Percentiles rank a stretch among this genome's conserved stretches.
Conservation (phyloP, 257 asterid genomes). For the Salvia miltiorrhiza region DNA sequence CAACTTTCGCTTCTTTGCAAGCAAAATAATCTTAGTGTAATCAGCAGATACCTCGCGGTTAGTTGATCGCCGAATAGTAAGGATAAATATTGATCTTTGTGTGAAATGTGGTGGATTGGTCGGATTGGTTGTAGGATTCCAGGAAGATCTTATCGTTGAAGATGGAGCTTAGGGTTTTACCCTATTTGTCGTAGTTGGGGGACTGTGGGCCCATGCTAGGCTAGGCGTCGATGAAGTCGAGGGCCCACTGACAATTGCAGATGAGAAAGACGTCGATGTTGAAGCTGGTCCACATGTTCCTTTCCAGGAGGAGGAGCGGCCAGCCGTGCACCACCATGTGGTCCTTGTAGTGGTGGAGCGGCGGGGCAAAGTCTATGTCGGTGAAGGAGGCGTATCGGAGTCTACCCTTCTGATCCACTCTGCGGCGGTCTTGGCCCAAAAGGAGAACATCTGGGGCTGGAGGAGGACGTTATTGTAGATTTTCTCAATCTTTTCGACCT, state of each 20-base stretch:
- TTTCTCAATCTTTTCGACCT: no score
- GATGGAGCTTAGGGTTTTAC: slow-evolving; percentile 38
- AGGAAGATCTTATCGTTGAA: slow-evolving; percentile 67
- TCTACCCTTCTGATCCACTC: slow-evolving; percentile 99
- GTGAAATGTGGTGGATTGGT: no score
- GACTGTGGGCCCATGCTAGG: slow-evolving; percentile 93
- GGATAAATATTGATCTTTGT: no score
- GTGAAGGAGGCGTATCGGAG: slow-evolving; percentile 94
- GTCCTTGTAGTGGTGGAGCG: slow-evolving; percentile 56
- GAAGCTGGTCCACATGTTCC: slow-evolving; percentile 82
- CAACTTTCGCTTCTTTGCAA: no score
- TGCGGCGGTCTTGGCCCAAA: slow-evolving; percentile 90
- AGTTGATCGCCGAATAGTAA: no score
- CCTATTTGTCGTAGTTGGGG: slow-evolving; percentile 72
- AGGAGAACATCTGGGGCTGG: slow-evolving; percentile 82
- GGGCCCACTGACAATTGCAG: slow-evolving; percentile 84
- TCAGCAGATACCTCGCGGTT: no score
- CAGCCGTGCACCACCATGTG: slow-evolving; percentile 88
- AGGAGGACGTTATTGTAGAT: slow-evolving; percentile 76
- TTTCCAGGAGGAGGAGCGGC: slow-evolving; percentile 46
- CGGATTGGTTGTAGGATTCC: slow-evolving; percentile 91
- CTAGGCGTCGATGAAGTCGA: slow-evolving; percentile 84
- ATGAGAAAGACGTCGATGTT: slow-evolving; percentile 95
- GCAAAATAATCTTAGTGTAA: no score
- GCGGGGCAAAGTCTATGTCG: slow-evolving; percentile 83